A percentile compares a stretch with the other conserved stretches of the same genome.
These are phyloP conservation scores for Globisporangium recalcitrans DNA, from an alignment of 352 stramenopile genomes.

Conservation along the genomic window DNA sequence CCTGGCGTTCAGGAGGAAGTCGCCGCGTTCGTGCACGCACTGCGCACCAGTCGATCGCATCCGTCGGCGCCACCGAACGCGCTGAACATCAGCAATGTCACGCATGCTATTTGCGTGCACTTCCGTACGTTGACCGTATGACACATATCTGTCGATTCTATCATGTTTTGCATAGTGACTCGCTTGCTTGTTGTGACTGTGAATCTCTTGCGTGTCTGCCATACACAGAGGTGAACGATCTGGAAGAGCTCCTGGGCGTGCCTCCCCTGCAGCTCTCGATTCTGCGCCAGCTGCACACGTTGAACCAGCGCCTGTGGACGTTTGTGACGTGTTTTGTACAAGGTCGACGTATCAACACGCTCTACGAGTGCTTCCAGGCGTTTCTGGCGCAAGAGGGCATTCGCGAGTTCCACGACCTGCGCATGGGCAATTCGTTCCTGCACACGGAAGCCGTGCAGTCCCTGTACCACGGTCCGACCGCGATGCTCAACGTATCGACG, in stretches of 20 bases:
- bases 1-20: slow-evolving; percentile 39
- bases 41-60: slow-evolving; percentile 49
- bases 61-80: slow-evolving; percentile 45
- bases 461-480: slow-evolving; percentile 41
- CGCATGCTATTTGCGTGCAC: slow-evolving; percentile 55
- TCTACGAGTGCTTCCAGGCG: slow-evolving; percentile 64
- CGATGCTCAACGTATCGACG: slow-evolving; percentile 55
- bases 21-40: slow-evolving; percentile 49
- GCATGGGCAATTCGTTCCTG: slow-evolving; percentile 77
- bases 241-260: slow-evolving; percentile 49
- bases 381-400: slow-evolving; percentile 70
- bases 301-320: slow-evolving; percentile 74
- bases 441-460: slow-evolving; percentile 74
- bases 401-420: slow-evolving; percentile 54
- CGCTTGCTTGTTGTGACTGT: no score
- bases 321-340: slow-evolving; percentile 78
- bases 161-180: no score
- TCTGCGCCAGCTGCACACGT: slow-evolving; percentile 50
- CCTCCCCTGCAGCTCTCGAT: slow-evolving; percentile 38
- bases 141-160: no score
- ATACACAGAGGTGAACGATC: slow-evolving; percentile 33
- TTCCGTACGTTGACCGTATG: slow-evolving; percentile 40
- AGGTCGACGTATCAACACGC: slow-evolving; percentile 62
- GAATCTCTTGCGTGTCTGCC: no score
- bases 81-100: slow-evolving; percentile 36